Percentiles rank a stretch among this genome's conserved stretches.
Conservation (phyloP, 305 asterid species). For the Ilex paraguariensis region DNA sequence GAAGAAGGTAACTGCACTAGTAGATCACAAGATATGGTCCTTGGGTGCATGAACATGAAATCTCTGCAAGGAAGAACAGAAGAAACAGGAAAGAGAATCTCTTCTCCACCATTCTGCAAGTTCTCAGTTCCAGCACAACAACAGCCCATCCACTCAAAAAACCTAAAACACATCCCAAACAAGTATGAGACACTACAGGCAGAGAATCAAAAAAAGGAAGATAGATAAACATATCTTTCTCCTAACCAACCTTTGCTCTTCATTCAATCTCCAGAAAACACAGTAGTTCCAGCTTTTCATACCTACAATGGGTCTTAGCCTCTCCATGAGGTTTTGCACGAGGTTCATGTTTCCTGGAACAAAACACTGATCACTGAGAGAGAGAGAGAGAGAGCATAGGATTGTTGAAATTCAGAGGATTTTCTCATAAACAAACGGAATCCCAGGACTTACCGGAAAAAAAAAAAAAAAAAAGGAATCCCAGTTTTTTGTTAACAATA, state of each 20-base stretch:
- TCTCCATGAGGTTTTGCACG: conserved; percentile 35
- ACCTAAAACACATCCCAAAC: conserved; percentile 13
- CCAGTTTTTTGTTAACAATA: not conserved
- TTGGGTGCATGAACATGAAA: conserved; percentile 52
- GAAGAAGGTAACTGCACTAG: conserved; percentile 56
- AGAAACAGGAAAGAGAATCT: conserved; percentile 31
- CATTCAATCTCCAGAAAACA: conserved; percentile 39
- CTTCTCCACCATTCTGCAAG: conserved; percentile 25
- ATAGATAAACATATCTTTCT: too few species aligned
- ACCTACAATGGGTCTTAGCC: conserved; percentile 43
- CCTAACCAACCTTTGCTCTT: conserved; percentile 32
- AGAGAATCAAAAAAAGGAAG: not conserved
- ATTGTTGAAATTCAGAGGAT: not conserved
- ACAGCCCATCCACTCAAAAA: conserved; percentile 57
- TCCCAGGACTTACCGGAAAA: too few species aligned
- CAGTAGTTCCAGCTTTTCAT: conserved; percentile 43
- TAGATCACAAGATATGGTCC: conserved; percentile 52
- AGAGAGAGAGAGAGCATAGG: not conserved
- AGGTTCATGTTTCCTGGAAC: conserved; percentile 25
- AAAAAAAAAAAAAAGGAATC: too few species aligned
- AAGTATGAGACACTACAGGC: not conserved
- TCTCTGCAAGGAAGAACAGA: conserved; percentile 57
- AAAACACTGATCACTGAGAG: not conserved
- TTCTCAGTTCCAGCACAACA: conserved; percentile 68
- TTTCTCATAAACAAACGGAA: not conserved